Percentiles rank a stretch among this genome's conserved stretches.
phyloP scores from a whole-genome alignment of 768 basidiomycete species.

The Lanmaoa rubissima region DNA sequence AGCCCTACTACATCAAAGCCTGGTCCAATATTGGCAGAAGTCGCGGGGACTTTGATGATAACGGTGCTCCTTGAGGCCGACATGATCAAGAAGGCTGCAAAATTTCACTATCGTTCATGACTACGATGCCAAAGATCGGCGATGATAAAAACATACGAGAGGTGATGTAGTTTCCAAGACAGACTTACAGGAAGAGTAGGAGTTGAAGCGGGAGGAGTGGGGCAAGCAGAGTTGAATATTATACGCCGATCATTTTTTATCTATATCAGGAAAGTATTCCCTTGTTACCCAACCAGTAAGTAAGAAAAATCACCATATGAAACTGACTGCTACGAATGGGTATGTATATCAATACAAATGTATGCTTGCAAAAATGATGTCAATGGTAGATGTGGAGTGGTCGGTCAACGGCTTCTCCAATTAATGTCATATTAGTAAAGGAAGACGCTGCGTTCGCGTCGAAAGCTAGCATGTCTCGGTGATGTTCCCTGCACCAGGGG shows the following conservation, averaged over 20 bases:
- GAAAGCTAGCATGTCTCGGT: conserved; percentile 4
- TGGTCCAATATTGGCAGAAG: conserved; percentile 97
- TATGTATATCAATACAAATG: conserved; percentile 16
- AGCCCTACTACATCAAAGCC: conserved; percentile 99
- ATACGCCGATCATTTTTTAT: conserved; percentile 6
- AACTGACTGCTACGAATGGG: conserved; percentile 1
- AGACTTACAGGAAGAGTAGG: not conserved
- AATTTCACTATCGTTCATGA: not conserved
- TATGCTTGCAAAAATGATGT: not conserved
- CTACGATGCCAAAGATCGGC: too few relatives aligned
- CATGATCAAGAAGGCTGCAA: conserved; percentile 22
- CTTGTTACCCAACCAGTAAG: not conserved
- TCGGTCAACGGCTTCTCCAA: conserved; percentile 16
- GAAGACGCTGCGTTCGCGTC: not conserved
- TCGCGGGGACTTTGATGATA: conserved; percentile 88
- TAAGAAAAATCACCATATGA: not conserved
- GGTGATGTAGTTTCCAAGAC: not conserved
- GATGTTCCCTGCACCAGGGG: not conserved
- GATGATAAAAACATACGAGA: conserved; percentile 7
- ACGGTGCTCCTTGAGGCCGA: conserved; percentile 35
- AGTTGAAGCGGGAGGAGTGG: not conserved
- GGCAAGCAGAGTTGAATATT: not conserved
- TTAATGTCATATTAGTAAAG: not conserved
- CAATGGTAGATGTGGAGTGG: not conserved
- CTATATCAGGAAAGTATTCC: conserved; percentile 15